Base-by-base conservation (phyloP, 2,329 filamentous ascomycete genomes). In the Waltergamsia citrina region DNA sequence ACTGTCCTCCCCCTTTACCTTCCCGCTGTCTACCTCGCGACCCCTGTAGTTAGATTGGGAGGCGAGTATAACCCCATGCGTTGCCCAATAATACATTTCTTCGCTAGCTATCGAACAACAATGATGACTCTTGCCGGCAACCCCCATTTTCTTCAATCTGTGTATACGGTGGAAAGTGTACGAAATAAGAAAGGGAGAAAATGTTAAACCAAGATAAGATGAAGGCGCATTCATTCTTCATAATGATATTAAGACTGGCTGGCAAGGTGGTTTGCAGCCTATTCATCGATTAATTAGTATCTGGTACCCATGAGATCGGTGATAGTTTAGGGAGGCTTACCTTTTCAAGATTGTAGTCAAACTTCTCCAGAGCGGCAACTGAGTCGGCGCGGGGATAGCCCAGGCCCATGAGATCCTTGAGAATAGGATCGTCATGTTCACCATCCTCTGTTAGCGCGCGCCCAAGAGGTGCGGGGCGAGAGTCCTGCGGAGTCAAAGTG, bases 301-400 rank as follows among this genome's bases (percentile, higher is more conserved):
- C 22, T 19, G 9, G n/a, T n/a, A n/a, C 11, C n/a, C 10, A 8
- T 32, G 31, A 21, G 12, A 21, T 16, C 31, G 10, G n/a, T 12
- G 14, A 16, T 2, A 5, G 11, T 21, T 25, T 32, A 43, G 35
- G 20, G 26, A 14, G 19, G 65, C 78, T 63, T 62, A 94, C 90
- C 75, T 85, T 86, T 60, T 94, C 87, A 53, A 95, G 71, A 56
- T 95, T 92, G 60, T 96, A 95, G 62, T 96, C 87, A 54, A 84
- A 94, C 57, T 90, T 88, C 66, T 96, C 90, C 52, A 96, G 62
- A 17, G 92, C 90, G 32, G 69, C 67, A 23, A 95, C 62, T 12
- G 86, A 83, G 33, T 85, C 78, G 7, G 68, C 63, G 20, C 90
- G 71, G 5, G 76, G 61, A 53, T 93, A 96, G 1, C 90, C 90